These are phyloP conservation scores for Udeniomyces megalosporus DNA, from an alignment of 768 basidiomycete species.

Conservation along the genomic window DNA sequence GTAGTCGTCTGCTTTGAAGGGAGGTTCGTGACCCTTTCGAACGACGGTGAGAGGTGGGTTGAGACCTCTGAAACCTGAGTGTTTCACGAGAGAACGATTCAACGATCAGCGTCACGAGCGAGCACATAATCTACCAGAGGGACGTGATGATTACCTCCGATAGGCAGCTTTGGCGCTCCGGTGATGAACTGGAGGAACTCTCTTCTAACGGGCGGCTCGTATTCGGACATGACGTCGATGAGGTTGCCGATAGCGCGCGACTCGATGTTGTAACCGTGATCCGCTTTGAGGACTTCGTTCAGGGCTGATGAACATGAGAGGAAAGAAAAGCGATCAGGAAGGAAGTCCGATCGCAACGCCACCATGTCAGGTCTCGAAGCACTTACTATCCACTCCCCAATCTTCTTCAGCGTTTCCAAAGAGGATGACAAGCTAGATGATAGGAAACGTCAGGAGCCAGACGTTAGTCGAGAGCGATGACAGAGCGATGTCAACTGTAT, in stretches of 20 bases:
- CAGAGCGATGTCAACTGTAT: no score
- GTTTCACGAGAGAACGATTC: slow-evolving; percentile 14
- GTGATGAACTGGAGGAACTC: slow-evolving; percentile 93
- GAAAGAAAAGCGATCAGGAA: no score
- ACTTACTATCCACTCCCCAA: slow-evolving; percentile 37
- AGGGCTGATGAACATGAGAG: slow-evolving; percentile 41
- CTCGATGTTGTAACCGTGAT: slow-evolving; percentile 94
- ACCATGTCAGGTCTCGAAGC: no score
- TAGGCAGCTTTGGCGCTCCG: slow-evolving; percentile 90
- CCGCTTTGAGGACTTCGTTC: slow-evolving; percentile 79
- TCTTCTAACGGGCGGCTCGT: slow-evolving; percentile 54
- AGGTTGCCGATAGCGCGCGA: slow-evolving; percentile 79
- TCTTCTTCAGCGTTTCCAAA: slow-evolving; percentile 97
- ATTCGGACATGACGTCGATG: slow-evolving; percentile 69
- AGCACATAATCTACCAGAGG: background rate
- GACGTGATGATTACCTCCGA: slow-evolving; percentile 50
- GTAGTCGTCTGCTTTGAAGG: slow-evolving; percentile 81
- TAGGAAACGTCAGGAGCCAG: background rate
- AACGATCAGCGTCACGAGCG: no score
- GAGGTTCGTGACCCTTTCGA: slow-evolving; percentile 85
- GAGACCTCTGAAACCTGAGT: slow-evolving; percentile 75
- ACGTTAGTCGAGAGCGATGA: no score
- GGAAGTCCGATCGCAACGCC: background rate
- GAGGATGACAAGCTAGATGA: slow-evolving; percentile 53
- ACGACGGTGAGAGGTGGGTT: slow-evolving; percentile 91